A percentile compares a stretch with the other conserved stretches of the same genome.
Conservation (phyloP, 768 basidiomycete species). For the Sporobolomyces roseus region DNA sequence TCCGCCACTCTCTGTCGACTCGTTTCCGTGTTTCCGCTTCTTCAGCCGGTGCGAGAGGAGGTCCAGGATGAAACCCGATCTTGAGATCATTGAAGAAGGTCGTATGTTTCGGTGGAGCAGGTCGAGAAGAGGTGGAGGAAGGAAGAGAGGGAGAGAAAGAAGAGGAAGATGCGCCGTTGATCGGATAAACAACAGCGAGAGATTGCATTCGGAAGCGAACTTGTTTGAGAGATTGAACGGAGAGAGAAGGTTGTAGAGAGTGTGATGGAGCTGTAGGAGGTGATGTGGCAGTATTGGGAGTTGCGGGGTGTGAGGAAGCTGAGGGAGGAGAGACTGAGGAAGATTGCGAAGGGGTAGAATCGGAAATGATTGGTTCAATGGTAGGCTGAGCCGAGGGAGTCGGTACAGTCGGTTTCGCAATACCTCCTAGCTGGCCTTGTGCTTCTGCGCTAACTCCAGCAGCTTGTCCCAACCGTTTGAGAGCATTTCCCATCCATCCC, state of each 20-base stretch:
- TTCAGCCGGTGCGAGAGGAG: constrained; percentile 64
- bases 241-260: constrained; percentile 13
- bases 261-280: neutral
- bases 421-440: neutral
- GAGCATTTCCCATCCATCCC: constrained; percentile 26
- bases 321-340: neutral
- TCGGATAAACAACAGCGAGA: neutral
- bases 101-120: constrained; percentile 63
- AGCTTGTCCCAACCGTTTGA: constrained; percentile 18
- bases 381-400: no score
- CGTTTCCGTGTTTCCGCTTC: constrained; percentile 66
- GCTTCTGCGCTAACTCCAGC: constrained; percentile 11
- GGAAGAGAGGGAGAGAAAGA: constrained; percentile 62
- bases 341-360: neutral
- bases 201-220: constrained; percentile 14
- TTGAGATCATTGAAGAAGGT: constrained; percentile 21
- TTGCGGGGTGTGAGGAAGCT: neutral
- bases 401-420: neutral
- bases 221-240: neutral
- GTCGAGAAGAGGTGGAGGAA: constrained; percentile 88
- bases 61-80: constrained; percentile 13
- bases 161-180: constrained; percentile 20
- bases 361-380: neutral
- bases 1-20: constrained; percentile 52
- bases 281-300: neutral